A percentile compares a stretch with the other conserved stretches of the same genome.
phyloP scores from a whole-genome alignment of 345 rosid species.

The Linum usitatissimum region DNA sequence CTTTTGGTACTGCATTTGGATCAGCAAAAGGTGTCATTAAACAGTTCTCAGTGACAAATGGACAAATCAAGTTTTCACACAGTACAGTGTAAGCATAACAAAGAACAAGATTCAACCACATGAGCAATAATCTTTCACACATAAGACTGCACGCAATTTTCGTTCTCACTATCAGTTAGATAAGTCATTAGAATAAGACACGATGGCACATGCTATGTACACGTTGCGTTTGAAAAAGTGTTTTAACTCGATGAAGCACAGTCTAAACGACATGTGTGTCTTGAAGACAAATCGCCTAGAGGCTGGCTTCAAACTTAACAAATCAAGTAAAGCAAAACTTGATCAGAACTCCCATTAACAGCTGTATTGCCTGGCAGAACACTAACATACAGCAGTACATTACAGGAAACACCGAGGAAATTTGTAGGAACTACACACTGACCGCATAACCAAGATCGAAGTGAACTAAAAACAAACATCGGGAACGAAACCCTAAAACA shows the following conservation, averaged over 20 bases:
- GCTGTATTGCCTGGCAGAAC: neutral
- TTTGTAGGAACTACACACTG: neutral
- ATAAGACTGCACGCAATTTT: too few species aligned
- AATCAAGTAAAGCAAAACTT: too few species aligned
- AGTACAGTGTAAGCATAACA: neutral
- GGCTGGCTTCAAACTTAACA: neutral
- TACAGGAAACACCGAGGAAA: neutral
- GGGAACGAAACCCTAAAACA: neutral
- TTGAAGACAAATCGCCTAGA: neutral
- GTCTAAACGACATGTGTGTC: neutral
- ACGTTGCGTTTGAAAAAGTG: neutral
- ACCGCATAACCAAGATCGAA: neutral
- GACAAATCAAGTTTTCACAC: constrained; percentile 12
- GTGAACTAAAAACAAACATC: neutral
- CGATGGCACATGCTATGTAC: neutral
- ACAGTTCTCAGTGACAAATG: constrained; percentile 15
- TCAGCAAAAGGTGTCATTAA: constrained; percentile 46
- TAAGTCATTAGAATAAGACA: too few species aligned
- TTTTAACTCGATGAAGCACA: neutral
- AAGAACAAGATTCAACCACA: neutral
- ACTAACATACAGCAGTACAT: neutral
- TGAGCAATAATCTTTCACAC: neutral
- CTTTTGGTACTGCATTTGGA: constrained; percentile 61
- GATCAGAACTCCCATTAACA: neutral
- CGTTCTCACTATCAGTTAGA: neutral